These are phyloP conservation scores for Anethum foeniculum DNA, from an alignment of 140 eudicot species.

Conservation along the genomic window DNA sequence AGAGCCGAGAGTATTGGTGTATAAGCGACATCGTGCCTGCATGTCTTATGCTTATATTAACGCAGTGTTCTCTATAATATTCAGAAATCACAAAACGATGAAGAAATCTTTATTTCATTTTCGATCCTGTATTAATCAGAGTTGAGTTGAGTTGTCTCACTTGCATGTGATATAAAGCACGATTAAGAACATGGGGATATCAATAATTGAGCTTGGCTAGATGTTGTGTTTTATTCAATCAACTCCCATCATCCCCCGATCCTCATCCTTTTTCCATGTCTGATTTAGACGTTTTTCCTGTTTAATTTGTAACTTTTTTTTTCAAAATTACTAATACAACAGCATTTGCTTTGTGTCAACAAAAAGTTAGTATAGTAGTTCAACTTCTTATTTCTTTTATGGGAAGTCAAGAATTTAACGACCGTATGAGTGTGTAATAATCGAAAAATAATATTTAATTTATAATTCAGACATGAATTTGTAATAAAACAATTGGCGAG, in stretches of 20 bases:
- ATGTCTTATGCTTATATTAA: not conserved
- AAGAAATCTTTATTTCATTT: not conserved
- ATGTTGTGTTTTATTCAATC: not conserved
- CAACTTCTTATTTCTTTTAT: no score
- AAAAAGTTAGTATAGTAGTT: no score
- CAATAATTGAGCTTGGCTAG: not conserved
- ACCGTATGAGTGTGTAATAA: no score
- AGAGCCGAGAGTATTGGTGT: not conserved
- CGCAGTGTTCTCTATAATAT: not conserved
- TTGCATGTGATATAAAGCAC: not conserved
- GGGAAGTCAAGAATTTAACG: no score
- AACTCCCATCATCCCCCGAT: not conserved
- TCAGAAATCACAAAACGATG: not conserved
- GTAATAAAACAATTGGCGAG: no score
- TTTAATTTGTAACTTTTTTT: no score
- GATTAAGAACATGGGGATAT: constrained; percentile 3
- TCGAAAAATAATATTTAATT: no score
- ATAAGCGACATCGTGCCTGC: not conserved
- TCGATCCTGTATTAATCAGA: not conserved
- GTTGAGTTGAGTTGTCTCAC: not conserved
- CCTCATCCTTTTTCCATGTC: not conserved
- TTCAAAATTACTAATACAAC: no score
- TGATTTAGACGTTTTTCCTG: not conserved
- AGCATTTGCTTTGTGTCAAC: no score
- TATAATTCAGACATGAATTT: no score